Conservation (phyloP, 2,329 filamentous ascomycete genomes). For the Diplocarpon rosae region DNA sequence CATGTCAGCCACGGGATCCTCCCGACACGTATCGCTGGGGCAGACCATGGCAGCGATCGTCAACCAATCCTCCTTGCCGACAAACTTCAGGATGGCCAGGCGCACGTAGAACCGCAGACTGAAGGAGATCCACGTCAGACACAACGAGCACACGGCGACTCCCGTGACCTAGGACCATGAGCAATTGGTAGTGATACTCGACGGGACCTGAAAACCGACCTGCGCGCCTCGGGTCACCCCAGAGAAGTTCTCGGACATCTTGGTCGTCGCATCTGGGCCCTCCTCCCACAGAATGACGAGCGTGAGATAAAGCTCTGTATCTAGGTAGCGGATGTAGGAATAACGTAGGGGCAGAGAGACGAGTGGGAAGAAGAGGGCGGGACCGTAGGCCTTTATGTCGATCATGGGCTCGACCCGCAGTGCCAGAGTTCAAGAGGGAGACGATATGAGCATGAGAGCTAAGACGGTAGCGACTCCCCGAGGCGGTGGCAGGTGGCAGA, state of each 20-base stretch:
- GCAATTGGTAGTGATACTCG: not conserved
- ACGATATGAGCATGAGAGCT: too few relatives aligned
- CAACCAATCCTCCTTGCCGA: conserved; percentile 26
- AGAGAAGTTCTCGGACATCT: conserved; percentile 1
- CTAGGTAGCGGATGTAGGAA: too few relatives aligned
- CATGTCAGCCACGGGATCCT: conserved; percentile 1
- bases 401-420: too few relatives aligned
- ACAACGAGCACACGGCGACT: conserved; percentile 27
- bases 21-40: not conserved
- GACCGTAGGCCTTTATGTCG: too few relatives aligned
- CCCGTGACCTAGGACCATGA: conserved; percentile 19
- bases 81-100: conserved; percentile 21
- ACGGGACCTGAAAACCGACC: not conserved
- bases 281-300: too few relatives aligned
- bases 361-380: too few relatives aligned
- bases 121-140: conserved; percentile 27
- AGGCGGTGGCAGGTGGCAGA: too few relatives aligned
- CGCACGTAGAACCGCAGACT: conserved; percentile 24
- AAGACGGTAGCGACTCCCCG: too few relatives aligned
- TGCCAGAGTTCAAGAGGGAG: too few relatives aligned
- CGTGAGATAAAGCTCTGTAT: too few relatives aligned
- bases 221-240: conserved; percentile 10
- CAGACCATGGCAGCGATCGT: conserved; percentile 22
- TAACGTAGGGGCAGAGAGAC: too few relatives aligned
- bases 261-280: not conserved